Evolutionary conservation across 2,329 filamentous ascomycete species (phyloP).

Genomic region (Xylaria sp.): DNA sequence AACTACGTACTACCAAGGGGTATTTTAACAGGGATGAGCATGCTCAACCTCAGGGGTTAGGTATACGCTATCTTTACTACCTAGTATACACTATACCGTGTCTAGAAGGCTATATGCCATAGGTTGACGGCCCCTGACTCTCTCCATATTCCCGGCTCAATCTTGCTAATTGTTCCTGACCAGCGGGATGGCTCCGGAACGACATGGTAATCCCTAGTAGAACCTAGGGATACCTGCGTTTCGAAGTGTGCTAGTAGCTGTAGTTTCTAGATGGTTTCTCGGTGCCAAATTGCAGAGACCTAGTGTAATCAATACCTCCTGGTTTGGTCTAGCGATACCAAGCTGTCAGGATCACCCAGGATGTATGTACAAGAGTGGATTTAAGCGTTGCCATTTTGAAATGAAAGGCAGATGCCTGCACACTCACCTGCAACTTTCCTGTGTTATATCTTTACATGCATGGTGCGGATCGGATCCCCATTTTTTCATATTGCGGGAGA

Average conservation of each 20-base stretch:
- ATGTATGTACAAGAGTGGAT: conserved; percentile 35
- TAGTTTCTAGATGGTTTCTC: conserved; percentile 28
- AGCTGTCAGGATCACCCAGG: conserved; percentile 30
- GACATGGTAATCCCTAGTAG: neutral
- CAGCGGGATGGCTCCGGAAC: conserved; percentile 16
- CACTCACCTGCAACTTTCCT: conserved; percentile 21
- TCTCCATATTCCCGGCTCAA: neutral
- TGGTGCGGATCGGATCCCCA: conserved; percentile 37
- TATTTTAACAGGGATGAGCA: conserved; percentile 25
- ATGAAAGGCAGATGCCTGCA: conserved; percentile 30
- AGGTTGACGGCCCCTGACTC: conserved; percentile 21
- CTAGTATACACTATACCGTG: conserved; percentile 5
- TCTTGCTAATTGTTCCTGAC: conserved; percentile 19
- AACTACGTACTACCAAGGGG: conserved; percentile 25
- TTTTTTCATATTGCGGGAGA: conserved; percentile 38
- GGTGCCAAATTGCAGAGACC: conserved; percentile 23
- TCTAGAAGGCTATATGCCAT: conserved; percentile 10
- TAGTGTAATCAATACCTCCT: conserved; percentile 22
- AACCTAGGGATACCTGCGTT: conserved; percentile 4
- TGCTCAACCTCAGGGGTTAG: conserved; percentile 24
- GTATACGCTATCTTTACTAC: conserved; percentile 17
- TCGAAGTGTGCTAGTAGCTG: conserved; percentile 18
- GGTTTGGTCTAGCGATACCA: conserved; percentile 14
- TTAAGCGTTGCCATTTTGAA: conserved; percentile 31
- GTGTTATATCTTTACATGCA: conserved; percentile 33